Percentiles rank a stretch among this genome's conserved stretches.
Evolutionary conservation across 805 yeast species (phyloP).

Genomic region (Ascoidea tarda): DNA sequence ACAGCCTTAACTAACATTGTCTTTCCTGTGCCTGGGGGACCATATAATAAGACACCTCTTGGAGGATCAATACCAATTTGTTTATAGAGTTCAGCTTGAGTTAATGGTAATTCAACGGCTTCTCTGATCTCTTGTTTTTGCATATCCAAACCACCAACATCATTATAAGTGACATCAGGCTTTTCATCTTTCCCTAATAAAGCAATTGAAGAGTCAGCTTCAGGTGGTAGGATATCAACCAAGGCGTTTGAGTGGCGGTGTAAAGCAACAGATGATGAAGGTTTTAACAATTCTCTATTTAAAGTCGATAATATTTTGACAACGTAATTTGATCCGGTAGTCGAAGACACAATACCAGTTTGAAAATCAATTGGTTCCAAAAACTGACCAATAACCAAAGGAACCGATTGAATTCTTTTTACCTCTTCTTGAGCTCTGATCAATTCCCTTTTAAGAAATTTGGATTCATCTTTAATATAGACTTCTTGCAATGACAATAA

Average conservation of each 20-base stretch:
- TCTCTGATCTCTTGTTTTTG: conserved; percentile 98
- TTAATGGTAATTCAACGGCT: conserved; percentile 93
- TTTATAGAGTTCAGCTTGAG: conserved; percentile 89
- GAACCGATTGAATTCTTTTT: conserved; percentile 92
- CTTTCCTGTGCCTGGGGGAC: conserved; percentile 99
- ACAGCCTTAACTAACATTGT: conserved; percentile 99
- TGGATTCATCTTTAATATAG: conserved; percentile 95
- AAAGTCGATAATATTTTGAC: conserved; percentile 90
- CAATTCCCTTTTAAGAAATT: conserved; percentile 87
- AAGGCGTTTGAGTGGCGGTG: conserved; percentile 98
- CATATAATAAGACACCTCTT: conserved; percentile 90
- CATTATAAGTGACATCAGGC: conserved; percentile 88
- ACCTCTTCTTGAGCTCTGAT: conserved; percentile 98
- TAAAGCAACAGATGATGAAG: conserved; percentile 90
- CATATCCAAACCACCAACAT: conserved; percentile 98
- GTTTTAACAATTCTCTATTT: conserved; percentile 87
- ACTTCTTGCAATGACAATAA: conserved; percentile 82
- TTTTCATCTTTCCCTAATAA: conserved; percentile 90
- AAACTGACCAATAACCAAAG: conserved; percentile 95
- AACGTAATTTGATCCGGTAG: conserved; percentile 95
- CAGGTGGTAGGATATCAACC: conserved; percentile 96
- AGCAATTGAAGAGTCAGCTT: conserved; percentile 93
- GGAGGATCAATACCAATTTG: conserved; percentile 99
- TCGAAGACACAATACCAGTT: conserved; percentile 92
- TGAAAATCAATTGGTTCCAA: conserved; percentile 94